Conservation (phyloP, 305 asterid species). For the Fraxinus ornus region DNA sequence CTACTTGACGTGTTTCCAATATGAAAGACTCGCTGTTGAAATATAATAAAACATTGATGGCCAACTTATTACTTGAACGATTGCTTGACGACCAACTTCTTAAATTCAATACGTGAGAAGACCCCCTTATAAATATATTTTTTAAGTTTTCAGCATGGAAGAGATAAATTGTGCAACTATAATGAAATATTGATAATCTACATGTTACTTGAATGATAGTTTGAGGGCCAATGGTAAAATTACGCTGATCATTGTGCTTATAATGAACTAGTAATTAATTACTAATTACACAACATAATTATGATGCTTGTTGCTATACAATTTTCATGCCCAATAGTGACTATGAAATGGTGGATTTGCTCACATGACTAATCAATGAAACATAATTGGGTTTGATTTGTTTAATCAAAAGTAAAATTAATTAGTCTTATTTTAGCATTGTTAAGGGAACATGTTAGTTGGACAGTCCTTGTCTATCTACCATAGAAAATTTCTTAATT, state of each 20-base stretch:
- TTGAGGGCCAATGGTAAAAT: not conserved
- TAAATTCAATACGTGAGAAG: not conserved
- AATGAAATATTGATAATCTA: not conserved
- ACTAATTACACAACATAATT: not conserved
- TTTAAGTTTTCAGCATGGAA: not conserved
- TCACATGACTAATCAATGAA: not conserved
- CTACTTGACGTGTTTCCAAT: not conserved
- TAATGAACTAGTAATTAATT: not conserved
- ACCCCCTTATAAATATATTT: not conserved
- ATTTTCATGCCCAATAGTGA: slow-evolving; percentile 2
- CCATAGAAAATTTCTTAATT: not conserved
- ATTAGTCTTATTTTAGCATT: not conserved
- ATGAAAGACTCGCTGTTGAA: not conserved
- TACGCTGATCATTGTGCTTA: not conserved
- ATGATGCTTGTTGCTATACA: not conserved
- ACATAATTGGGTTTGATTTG: not conserved
- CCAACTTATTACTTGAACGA: not conserved
- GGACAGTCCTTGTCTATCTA: slow-evolving; percentile 30
- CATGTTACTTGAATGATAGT: not conserved
- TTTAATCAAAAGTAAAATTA: not conserved
- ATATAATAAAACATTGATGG: not conserved
- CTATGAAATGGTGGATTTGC: slow-evolving; percentile 1
- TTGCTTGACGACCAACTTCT: not conserved
- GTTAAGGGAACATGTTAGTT: slow-evolving; percentile 32
- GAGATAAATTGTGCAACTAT: not conserved